phyloP scores from a whole-genome alignment of 2,329 filamentous ascomycete genomes.

The Bipolaris cookei region DNA sequence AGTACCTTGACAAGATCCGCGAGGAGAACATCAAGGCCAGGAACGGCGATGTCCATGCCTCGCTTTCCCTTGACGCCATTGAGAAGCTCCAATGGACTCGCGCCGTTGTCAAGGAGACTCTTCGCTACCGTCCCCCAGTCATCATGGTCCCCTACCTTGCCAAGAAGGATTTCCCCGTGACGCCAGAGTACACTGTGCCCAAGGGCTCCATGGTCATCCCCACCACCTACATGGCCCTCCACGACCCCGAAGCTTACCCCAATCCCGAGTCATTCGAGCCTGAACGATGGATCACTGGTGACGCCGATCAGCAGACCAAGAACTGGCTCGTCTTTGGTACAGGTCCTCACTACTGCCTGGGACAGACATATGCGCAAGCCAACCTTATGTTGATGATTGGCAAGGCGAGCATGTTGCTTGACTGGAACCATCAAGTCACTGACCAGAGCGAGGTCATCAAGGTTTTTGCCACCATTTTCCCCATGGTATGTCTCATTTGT shows the following conservation, averaged over 20 bases:
- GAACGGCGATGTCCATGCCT: constrained; percentile 73
- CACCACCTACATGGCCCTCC: constrained; percentile 86
- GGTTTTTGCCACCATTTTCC: constrained; percentile 98
- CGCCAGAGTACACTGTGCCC: constrained; percentile 84
- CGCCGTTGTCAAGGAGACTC: constrained; percentile 73
- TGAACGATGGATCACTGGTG: constrained; percentile 73
- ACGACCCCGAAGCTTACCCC: constrained; percentile 90
- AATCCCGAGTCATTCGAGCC: constrained; percentile 74
- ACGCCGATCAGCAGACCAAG: constrained; percentile 89
- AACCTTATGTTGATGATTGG: constrained; percentile 90
- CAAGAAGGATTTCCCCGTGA: constrained; percentile 95
- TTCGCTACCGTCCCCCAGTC: constrained; percentile 91
- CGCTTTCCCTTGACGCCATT: constrained; percentile 81
- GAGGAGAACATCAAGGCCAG: constrained; percentile 85
- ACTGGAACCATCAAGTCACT: constrained; percentile 91
- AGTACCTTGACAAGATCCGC: constrained; percentile 85
- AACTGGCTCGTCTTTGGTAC: constrained; percentile 97
- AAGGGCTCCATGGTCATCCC: constrained; percentile 97
- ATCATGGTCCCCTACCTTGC: constrained; percentile 95
- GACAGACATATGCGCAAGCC: constrained; percentile 87
- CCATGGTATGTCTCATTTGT: constrained; percentile 69
- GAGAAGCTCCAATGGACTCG: constrained; percentile 90
- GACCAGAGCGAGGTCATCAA: constrained; percentile 90
- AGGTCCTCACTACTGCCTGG: constrained; percentile 94
- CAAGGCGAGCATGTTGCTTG: constrained; percentile 83